Base-by-base conservation (phyloP, 495 filamentous ascomycete genomes). In the Aspergillus olivimuriae region DNA sequence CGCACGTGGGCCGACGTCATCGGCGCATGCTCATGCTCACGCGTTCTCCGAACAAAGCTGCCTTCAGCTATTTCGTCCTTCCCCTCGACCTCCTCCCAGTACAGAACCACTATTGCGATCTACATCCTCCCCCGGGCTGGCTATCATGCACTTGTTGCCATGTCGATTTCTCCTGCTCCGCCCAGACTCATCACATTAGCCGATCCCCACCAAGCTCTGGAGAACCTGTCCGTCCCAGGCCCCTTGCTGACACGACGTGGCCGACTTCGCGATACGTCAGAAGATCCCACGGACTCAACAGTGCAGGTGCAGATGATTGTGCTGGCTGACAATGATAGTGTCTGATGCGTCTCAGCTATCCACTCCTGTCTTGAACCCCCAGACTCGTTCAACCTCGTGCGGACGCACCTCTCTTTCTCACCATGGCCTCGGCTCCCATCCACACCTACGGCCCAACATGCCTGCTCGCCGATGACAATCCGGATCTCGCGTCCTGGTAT, bases 381-480 rank as follows among this genome's bases (percentile, higher is more conserved):
- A n/a, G n/a, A n/a, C n/a, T n/a, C n/a, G n/a, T 34, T 24, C 42
- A 34, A 43, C 15, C 8, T 10, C 10, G 7, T 11, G 8, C 14
- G 30, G 40, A 38, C 35, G 18, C 16, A 4, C 15, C 20, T 9
- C 3, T 15, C 30, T 14, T 6, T 31, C 14, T 24, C 20, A 21
- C 35, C 46, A 52, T 44, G 23, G 76, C 76, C 72, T 58, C 72
- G 32, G 66, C 63, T 34, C 60, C 63, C 22, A 63, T 68, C 31
- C 77, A 81, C 57, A 79, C 74, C 17, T 80, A 76, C 46, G 76
- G 73, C 38, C 62, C 73, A 20, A 65, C 62, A 18, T 81, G 77
- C 53, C 56, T 72, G 37, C 60, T 78, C 11, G 51, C 63, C 16
- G 63, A 65, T 20, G 65, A 69, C 32, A 62, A 65, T 28, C 52